phyloP scores from a whole-genome alignment of 768 basidiomycete species.

The Nevesoporus exiguus region DNA sequence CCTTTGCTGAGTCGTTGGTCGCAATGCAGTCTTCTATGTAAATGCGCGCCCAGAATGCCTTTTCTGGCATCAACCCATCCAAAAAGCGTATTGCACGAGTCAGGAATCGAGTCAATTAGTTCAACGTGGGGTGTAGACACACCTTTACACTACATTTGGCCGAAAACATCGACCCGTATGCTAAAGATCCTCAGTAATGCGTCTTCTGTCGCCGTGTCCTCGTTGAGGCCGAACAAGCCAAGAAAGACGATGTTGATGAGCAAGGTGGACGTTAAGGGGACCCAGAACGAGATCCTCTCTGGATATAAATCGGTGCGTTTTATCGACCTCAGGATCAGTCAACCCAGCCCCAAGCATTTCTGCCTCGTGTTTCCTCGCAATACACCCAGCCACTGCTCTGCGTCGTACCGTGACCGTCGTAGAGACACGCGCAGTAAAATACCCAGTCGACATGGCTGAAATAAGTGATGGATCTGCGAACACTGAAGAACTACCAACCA shows the following conservation, averaged over 20 bases:
- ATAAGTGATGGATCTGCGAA: no score
- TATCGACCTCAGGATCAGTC: no score
- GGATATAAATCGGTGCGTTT: no score
- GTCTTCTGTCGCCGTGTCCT: slow-evolving; percentile 64
- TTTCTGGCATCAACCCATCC: slow-evolving; percentile 72
- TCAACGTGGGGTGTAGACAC: slow-evolving; percentile 17
- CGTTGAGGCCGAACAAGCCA: slow-evolving; percentile 54
- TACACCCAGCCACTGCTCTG: no score
- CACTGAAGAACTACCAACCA: no score
- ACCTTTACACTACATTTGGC: slow-evolving; percentile 70
- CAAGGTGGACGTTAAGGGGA: no score
- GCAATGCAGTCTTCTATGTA: slow-evolving; percentile 70
- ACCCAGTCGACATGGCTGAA: no score
- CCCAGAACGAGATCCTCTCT: no score
- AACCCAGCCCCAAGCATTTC: no score
- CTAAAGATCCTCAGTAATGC: slow-evolving; percentile 75
- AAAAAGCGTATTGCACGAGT: slow-evolving; percentile 59
- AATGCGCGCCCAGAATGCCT: slow-evolving; percentile 74
- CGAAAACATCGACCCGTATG: slow-evolving; percentile 59
- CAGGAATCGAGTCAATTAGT: not conserved
- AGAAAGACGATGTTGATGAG: slow-evolving; percentile 53
- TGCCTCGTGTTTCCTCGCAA: no score
- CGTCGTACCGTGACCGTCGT: no score
- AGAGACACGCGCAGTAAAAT: no score
- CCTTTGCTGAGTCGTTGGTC: slow-evolving; percentile 55